phyloP scores from a whole-genome alignment of 2,329 filamentous ascomycete species.

The Calonectria multiphialidica region DNA sequence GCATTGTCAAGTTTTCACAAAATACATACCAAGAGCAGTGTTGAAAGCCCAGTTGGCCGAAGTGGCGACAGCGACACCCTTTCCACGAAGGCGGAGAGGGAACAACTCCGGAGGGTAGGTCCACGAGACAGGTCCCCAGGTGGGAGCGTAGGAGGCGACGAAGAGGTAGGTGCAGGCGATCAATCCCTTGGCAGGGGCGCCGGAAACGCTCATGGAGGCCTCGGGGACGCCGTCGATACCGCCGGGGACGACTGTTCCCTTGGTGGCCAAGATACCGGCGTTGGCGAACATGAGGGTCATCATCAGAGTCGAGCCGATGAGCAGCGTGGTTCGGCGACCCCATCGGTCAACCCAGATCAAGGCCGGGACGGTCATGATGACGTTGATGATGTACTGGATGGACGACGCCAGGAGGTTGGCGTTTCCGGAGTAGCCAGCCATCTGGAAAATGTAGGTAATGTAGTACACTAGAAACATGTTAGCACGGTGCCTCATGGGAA shows the following conservation, averaged over 20 bases:
- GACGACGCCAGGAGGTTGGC: slow-evolving; percentile 66
- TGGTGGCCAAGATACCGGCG: slow-evolving; percentile 62
- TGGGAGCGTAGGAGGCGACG: slow-evolving; percentile 62
- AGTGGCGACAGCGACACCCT: slow-evolving; percentile 64
- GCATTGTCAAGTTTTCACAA: not conserved
- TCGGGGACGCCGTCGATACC: slow-evolving; percentile 59
- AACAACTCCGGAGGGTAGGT: slow-evolving; percentile 71
- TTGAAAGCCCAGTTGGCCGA: slow-evolving; percentile 58
- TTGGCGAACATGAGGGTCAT: slow-evolving; percentile 69
- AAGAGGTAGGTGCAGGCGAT: slow-evolving; percentile 77
- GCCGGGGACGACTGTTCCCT: slow-evolving; percentile 56
- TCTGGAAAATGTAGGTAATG: slow-evolving; percentile 59
- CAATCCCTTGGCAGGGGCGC: slow-evolving; percentile 67
- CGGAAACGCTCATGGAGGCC: slow-evolving; percentile 60
- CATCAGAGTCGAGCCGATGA: slow-evolving; percentile 76
- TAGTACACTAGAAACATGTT: slow-evolving; percentile 65
- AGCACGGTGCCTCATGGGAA: not conserved
- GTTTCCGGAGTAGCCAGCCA: slow-evolving; percentile 57
- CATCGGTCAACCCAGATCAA: slow-evolving; percentile 81
- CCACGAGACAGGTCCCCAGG: slow-evolving; percentile 62
- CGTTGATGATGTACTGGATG: slow-evolving; percentile 79
- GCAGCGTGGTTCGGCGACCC: slow-evolving; percentile 78
- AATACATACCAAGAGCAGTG: slow-evolving; percentile 48
- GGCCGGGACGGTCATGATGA: slow-evolving; percentile 81
- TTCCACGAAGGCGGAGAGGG: slow-evolving; percentile 61